Base-by-base conservation (phyloP, 1,284 basidiomycete genomes). In the Stygiomarasmius scandens region DNA sequence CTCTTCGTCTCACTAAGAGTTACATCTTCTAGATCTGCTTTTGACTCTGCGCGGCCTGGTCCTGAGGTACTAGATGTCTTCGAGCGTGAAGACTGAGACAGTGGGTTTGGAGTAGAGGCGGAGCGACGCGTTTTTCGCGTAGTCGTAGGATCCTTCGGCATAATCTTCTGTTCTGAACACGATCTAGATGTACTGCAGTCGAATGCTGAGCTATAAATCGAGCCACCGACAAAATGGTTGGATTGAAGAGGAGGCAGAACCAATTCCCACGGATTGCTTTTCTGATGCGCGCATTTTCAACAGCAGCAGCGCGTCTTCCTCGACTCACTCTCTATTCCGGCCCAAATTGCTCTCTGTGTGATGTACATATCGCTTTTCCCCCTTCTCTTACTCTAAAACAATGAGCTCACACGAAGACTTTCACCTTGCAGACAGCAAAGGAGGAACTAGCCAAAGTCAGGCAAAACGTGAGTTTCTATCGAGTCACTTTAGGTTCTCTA, bases 301-400 rank as follows among this genome's bases (percentile, higher is more conserved):
- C 55, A 9, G 34, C 16, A n/a, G 44, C 32, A 50, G 29, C 34
- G 36, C 58, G 56, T 44, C 46, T 89, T 45, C 83, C 86, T 55
- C 83, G 85, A 50, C 72, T 93, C 45, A 92, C 88, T 5, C 82
- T 93, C 44, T 93, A 86, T 72, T 89, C 88, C 54, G 90, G 89
- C 24, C 83, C 89, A 27, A 84, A 84, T 64, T 93, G 91, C 69
- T 92, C 90, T 53, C 81, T 93, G 56, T 92, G 90, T 69, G 87
- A 92, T 69, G 90, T 92, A 67, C 56, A 82, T 64, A n/a, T n/a
- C 44, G 10, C 57, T 63, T 51, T 44, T n/a, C 23, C 24, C 16
- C 57, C 25, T 10, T 36, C 14, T 44, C 43, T 23, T 29, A 50
- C 23, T 6, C 25, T 23, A 62, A 45, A 12, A 54, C 27, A 57